Evolutionary conservation across 805 yeast genomes (phyloP).

Genomic region (Saccharomyces eubayanus): DNA sequence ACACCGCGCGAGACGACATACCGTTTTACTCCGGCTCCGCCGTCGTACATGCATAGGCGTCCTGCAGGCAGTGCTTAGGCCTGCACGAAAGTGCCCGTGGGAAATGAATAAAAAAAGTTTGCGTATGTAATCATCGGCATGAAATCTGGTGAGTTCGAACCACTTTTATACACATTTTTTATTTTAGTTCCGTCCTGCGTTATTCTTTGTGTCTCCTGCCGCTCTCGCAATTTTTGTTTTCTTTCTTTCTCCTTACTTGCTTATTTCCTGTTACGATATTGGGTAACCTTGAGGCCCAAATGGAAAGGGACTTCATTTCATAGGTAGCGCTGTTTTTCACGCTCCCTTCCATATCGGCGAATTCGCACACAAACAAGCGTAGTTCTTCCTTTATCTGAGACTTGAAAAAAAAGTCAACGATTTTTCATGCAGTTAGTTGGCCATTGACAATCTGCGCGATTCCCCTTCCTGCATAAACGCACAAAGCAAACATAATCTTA

Average conservation of each 20-base stretch:
- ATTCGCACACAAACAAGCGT: background rate
- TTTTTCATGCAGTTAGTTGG: background rate
- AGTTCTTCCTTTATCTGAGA: background rate
- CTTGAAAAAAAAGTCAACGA: background rate
- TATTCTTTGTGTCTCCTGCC: background rate
- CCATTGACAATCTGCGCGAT: background rate
- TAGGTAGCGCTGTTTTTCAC: background rate
- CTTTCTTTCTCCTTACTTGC: background rate
- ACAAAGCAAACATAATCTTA: background rate
- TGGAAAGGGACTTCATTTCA: background rate
- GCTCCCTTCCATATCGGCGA: background rate
- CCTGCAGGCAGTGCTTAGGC: background rate
- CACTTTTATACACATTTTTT: background rate
- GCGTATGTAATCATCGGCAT: background rate
- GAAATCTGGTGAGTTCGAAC: background rate
- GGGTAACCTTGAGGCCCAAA: background rate
- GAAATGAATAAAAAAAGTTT: background rate
- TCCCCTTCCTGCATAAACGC: background rate
- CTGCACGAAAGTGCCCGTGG: background rate
- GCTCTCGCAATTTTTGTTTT: background rate
- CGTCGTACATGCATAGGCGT: background rate
- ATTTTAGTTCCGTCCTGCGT: background rate
- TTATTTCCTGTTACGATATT: background rate
- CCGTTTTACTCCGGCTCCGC: background rate
- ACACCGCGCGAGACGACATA: background rate